These are phyloP conservation scores for Zasmidium citrigriseum DNA, from an alignment of 2,329 filamentous ascomycete genomes.

Conservation along the genomic window DNA sequence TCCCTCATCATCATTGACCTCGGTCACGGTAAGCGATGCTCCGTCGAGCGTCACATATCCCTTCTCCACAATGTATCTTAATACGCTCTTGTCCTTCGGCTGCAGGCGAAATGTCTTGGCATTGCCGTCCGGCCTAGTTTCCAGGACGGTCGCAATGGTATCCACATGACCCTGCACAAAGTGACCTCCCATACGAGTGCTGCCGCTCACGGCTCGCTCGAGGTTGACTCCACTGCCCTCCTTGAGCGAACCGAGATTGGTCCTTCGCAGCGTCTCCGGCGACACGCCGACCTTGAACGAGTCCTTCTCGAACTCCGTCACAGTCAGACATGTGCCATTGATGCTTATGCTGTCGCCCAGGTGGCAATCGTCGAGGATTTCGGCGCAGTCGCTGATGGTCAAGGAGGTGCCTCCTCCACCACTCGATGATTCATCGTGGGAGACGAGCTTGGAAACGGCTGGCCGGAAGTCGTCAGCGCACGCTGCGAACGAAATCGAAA, in stretches of 20 bases:
- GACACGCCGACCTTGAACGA: conserved; percentile 90
- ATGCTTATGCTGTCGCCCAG: conserved; percentile 92
- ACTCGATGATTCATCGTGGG: conserved; percentile 70
- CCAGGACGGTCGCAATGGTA: conserved; percentile 74
- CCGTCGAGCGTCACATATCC: conserved; percentile 94
- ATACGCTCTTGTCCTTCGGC: conserved; percentile 66
- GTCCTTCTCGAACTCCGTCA: conserved; percentile 67
- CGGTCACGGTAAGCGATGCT: conserved; percentile 88
- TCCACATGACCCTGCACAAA: conserved; percentile 98
- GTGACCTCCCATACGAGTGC: conserved; percentile 95
- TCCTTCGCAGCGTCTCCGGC: conserved; percentile 92
- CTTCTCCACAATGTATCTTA: conserved; percentile 93
- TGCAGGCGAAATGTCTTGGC: conserved; percentile 82
- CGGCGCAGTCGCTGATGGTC: conserved; percentile 73
- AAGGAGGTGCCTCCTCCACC: conserved; percentile 82
- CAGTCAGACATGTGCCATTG: conserved; percentile 94
- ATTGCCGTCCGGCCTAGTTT: conserved; percentile 80
- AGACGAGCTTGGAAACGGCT: conserved; percentile 83
- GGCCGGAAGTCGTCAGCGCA: conserved; percentile 35
- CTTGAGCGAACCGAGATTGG: conserved; percentile 79
- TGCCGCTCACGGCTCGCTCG: conserved; percentile 86
- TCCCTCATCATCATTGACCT: conserved; percentile 79
- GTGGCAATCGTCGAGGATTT: conserved; percentile 80
- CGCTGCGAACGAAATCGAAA: conserved; percentile 26
- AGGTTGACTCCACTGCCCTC: conserved; percentile 77